These are phyloP conservation scores for Apiospora rasikravindrae DNA, from an alignment of 2,329 filamentous ascomycete species.

Conservation along the genomic window DNA sequence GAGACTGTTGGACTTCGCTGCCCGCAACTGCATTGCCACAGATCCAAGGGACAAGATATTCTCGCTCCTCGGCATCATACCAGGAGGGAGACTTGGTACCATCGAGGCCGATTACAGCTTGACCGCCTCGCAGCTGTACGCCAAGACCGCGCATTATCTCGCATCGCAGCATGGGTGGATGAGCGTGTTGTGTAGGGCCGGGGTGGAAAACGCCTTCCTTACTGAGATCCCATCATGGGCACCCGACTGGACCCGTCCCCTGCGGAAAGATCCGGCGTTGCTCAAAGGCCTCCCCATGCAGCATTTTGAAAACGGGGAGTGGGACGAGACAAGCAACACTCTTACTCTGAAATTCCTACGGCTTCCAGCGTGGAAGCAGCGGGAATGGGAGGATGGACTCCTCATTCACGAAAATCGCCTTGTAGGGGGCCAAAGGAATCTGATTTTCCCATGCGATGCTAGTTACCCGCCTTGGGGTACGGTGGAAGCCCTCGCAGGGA, in stretches of 20 bases:
- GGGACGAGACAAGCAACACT: not conserved
- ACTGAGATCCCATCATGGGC: conserved; percentile 22
- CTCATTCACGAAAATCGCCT: not conserved
- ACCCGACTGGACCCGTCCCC: conserved; percentile 22
- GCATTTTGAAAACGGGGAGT: not conserved
- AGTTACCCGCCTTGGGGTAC: not conserved
- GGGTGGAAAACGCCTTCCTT: not conserved
- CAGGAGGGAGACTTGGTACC: not conserved
- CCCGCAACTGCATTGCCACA: not conserved
- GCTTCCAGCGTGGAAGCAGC: not conserved
- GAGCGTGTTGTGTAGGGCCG: conserved; percentile 17
- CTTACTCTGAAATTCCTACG: not conserved
- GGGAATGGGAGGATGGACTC: not conserved
- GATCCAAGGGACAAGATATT: conserved; percentile 26
- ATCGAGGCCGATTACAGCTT: conserved; percentile 23
- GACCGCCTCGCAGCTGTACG: conserved; percentile 18
- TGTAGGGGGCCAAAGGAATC: not conserved
- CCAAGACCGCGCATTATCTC: conserved; percentile 20
- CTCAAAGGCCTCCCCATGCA: not conserved
- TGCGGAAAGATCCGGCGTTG: not conserved
- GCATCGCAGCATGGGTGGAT: conserved; percentile 17
- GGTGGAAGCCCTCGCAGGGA: not conserved
- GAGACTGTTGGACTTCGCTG: conserved; percentile 8
- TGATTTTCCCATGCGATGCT: not conserved
- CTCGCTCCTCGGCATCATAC: conserved; percentile 22